Evolutionary conservation across 495 filamentous ascomycete species (phyloP).

Genomic region (Penicillium ochrochloron): DNA sequence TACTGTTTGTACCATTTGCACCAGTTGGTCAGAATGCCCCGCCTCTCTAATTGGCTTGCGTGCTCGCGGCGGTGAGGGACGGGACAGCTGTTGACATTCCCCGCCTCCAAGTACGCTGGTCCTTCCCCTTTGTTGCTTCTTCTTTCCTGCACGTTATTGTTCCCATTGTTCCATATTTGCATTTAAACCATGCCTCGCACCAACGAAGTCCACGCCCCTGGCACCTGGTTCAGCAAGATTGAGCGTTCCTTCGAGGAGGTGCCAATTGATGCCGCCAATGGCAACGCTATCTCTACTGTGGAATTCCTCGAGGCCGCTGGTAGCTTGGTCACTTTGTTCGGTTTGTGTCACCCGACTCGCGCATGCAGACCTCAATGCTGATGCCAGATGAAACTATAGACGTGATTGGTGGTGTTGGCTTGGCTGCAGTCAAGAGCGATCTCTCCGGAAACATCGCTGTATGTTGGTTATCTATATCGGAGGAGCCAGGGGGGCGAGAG

Average conservation of each 20-base stretch:
- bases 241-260: slow-evolving; percentile 84
- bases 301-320: slow-evolving; percentile 94
- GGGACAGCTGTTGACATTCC: slow-evolving; percentile 24
- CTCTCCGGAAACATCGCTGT: slow-evolving; percentile 93
- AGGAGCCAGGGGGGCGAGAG: not conserved
- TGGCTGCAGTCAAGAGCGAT: slow-evolving; percentile 86
- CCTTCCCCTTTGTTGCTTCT: slow-evolving; percentile 10
- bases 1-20: slow-evolving; percentile 23
- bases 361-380: slow-evolving; percentile 11
- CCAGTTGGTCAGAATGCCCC: slow-evolving; percentile 20
- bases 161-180: slow-evolving; percentile 11
- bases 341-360: slow-evolving; percentile 50
- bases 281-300: slow-evolving; percentile 76
- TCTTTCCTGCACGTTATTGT: slow-evolving; percentile 17
- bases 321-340: slow-evolving; percentile 82
- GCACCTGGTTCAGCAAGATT: slow-evolving; percentile 82
- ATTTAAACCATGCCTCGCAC: slow-evolving; percentile 35
- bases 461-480: slow-evolving; percentile 26
- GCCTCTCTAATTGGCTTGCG: slow-evolving; percentile 25
- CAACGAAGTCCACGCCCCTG: slow-evolving; percentile 55
- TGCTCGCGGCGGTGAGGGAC: slow-evolving; percentile 27
- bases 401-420: slow-evolving; percentile 78
- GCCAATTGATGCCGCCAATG: slow-evolving; percentile 69
- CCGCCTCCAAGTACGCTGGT: slow-evolving; percentile 1
- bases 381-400: slow-evolving; percentile 54